Evolutionary conservation across 1,284 basidiomycete species (phyloP), one percentile per base, ranked within the genome.

Genomic region (Bjerkandera adusta): DNA sequence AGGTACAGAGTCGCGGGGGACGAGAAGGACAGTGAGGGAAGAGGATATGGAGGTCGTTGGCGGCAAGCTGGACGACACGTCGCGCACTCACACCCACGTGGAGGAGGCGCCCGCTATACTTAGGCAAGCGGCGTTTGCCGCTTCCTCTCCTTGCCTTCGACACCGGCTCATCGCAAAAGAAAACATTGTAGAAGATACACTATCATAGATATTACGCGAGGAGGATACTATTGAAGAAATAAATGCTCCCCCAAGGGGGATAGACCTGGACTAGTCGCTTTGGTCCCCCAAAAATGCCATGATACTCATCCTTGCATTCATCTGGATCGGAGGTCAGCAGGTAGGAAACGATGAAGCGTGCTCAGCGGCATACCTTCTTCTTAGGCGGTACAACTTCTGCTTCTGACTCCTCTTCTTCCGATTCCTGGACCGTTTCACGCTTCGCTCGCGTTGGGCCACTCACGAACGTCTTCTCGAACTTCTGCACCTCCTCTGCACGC

Each of bases 261-360:
- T 56, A 43, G 65, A 15, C 66, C 63, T n/a, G n/a, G n/a, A n/a
- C 8, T 60, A 57, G 33, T 68, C 65, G 34, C 65, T 85, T 57
- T 87, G 82, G 56, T 85, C 82, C 22, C 68, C 72, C 45, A 89
- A 64, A 61, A 88, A 88, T 5, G 80, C 82, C 69, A 76, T 78
- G 44, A 89, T 86, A 50, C 80, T 85, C 51, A 72, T 70, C 20
- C 75, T 69, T 11, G 81, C 81, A 40, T 42, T 51, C 22, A 61
- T 56, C 71, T 73, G 45, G 25, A n/a, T 38, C 37, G 22, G 49
- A 42, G 26, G 46, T 18, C 27, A 13, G 40, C 48, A 24, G 38
- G 35, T 34, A 18, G 5, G 47, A 36, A 38, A 43, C 13, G 48
- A 50, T 36, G 49, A 58, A 61, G 46, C 47, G 33, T 33, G n/a